Evolutionary conservation across 2,329 filamentous ascomycete genomes (phyloP), one percentile per base, ranked within the genome.

Genomic region (Pseudogymnoascus verrucosus): DNA sequence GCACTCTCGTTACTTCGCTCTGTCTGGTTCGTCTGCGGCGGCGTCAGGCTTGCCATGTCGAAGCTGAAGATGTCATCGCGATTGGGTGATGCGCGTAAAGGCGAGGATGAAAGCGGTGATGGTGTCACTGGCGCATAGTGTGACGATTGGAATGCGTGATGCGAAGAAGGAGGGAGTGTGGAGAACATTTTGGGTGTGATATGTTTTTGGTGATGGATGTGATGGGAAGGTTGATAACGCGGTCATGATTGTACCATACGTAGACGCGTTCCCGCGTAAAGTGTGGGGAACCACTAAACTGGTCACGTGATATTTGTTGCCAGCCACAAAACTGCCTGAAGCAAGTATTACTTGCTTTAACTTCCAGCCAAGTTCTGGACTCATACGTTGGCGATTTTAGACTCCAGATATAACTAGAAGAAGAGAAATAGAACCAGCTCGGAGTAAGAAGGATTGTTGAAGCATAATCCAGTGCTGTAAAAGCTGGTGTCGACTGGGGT

Each of bases 101-200:
- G 83, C 2, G 83, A 85, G 2, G 84, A 86, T 2, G 84, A 84
- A 3, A 85, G 80, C 5, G 83, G 84, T 59, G 84, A 86, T 1
- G 84, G 75, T 31, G 79, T 74, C 37, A 74, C 66, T 1, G 84
- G 83, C n/a, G 67, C 66, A 61, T 70, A 68, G 54, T 68, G 51
- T 39, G 64, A 65, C 1, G 62, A 62, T 28, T 66, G 65, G 60
- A 59, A 60, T 51, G 63, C 51, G 64, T 42, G 63, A 21, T 65
- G 63, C 26, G 54, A 57, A n/a, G 63, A 63, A 5, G 64, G 62
- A 19, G 71, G 67, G 8, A 71, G 65, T 61, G 66, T 70, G 64
- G 65, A 69, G 65, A 69, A 70, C 69, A 72, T 72, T 28, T 67
- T 71, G 51, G 0, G 73, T 72, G 6, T 80, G 69, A 3, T 76